Percentiles rank a stretch among this genome's conserved stretches.
Evolutionary conservation across 257 asterid genomes (phyloP).

Genomic region (Solanum sparsipilum): DNA sequence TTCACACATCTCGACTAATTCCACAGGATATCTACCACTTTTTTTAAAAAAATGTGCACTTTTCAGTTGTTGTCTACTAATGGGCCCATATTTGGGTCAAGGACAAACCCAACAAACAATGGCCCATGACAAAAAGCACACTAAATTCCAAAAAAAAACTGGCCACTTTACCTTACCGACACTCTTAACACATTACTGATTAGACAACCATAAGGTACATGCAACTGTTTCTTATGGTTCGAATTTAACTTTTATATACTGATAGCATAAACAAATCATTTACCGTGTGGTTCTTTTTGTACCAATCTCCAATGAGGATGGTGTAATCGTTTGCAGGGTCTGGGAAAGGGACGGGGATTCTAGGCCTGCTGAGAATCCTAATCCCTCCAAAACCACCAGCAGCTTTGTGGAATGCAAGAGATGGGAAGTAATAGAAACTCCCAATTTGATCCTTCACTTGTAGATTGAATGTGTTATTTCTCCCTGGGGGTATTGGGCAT

Average conservation of each 20-base stretch:
- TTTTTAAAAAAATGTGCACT: neutral
- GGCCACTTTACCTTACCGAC: neutral
- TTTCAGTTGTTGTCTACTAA: neutral
- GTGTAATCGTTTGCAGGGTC: constrained; percentile 63
- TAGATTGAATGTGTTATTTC: constrained; percentile 72
- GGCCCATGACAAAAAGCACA: constrained; percentile 6
- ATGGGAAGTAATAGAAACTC: constrained; percentile 81
- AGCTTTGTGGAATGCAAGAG: constrained; percentile 84
- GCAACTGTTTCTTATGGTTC: neutral
- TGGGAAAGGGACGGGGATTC: constrained; percentile 77
- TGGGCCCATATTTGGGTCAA: neutral
- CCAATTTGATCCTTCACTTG: constrained; percentile 98
- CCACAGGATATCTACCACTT: too few relatives aligned
- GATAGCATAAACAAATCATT: neutral
- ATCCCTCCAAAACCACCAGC: constrained; percentile 92
- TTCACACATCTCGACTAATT: neutral
- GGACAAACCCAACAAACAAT: constrained; percentile 13
- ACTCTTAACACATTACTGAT: neutral
- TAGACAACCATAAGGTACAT: neutral
- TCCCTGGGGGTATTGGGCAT: constrained; percentile 90
- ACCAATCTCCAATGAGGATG: constrained; percentile 81
- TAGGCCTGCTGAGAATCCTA: constrained; percentile 73
- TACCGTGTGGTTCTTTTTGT: constrained; percentile 77
- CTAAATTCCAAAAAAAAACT: constrained; percentile 4
- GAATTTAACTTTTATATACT: neutral